phyloP scores from a whole-genome alignment of 805 yeast species.

The Ascoidea tarda region DNA sequence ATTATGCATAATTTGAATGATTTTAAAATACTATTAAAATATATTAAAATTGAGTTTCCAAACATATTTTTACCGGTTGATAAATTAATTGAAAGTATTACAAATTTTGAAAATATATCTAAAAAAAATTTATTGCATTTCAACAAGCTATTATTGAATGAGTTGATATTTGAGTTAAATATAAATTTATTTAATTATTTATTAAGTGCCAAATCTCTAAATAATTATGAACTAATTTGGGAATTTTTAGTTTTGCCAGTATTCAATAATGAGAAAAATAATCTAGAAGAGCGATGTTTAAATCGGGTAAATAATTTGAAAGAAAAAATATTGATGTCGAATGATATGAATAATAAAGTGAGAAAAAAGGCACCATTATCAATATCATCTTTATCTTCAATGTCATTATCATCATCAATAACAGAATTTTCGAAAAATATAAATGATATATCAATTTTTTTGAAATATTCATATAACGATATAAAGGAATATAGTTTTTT shows the following conservation, averaged over 20 bases:
- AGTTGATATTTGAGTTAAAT: slow-evolving; percentile 33
- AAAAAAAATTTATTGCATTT: slow-evolving; percentile 18
- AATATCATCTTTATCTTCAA: no score
- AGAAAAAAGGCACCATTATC: no score
- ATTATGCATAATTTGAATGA: slow-evolving; percentile 18
- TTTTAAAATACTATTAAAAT: slow-evolving; percentile 19
- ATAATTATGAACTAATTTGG: slow-evolving; percentile 25
- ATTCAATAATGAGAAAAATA: slow-evolving; percentile 16
- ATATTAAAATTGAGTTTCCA: slow-evolving; percentile 23
- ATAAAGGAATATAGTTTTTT: slow-evolving; percentile 18
- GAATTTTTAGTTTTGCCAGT: slow-evolving; percentile 24
- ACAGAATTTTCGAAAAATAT: slow-evolving; percentile 22
- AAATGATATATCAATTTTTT: slow-evolving; percentile 32
- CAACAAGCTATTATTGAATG: slow-evolving; percentile 33
- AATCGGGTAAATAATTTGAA: slow-evolving; percentile 14
- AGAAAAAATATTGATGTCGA: slow-evolving; percentile 14
- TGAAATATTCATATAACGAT: slow-evolving; percentile 31
- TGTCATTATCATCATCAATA: no score
- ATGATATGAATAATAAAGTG: slow-evolving; percentile 11
- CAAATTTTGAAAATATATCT: slow-evolving; percentile 12
- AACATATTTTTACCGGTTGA: slow-evolving; percentile 19
- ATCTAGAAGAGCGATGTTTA: slow-evolving; percentile 19
- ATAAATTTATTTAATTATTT: slow-evolving; percentile 28
- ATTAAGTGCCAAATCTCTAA: slow-evolving; percentile 21
- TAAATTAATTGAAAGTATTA: slow-evolving; percentile 12